Percentiles rank a stretch among this genome's conserved stretches.
phyloP scores from a whole-genome alignment of 202 grass and related monocot species.

The Zoysia matrella region DNA sequence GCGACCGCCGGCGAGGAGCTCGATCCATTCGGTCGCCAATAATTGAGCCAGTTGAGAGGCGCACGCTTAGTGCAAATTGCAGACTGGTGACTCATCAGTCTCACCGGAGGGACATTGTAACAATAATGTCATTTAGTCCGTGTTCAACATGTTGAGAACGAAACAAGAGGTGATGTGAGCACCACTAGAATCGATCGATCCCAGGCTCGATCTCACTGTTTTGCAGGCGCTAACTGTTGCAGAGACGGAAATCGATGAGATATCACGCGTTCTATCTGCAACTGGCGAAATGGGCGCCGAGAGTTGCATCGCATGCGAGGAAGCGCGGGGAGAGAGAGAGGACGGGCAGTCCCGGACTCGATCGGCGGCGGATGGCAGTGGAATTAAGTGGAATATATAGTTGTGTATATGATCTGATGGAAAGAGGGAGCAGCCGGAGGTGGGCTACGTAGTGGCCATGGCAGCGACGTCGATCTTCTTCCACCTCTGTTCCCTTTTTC shows the following conservation, averaged over 20 bases:
- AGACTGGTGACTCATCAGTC: too few species aligned
- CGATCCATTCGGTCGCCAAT: background rate
- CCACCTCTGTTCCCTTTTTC: background rate
- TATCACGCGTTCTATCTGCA: background rate
- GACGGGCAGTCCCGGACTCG: too few species aligned
- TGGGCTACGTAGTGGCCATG: conserved; percentile 42
- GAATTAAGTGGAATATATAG: conserved; percentile 25
- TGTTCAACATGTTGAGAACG: too few species aligned
- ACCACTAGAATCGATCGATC: too few species aligned
- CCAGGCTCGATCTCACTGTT: too few species aligned
- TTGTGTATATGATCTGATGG: background rate
- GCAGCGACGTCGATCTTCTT: background rate
- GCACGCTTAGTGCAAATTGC: background rate
- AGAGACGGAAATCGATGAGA: conserved; percentile 22
- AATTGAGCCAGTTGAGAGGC: background rate
- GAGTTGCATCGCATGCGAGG: too few species aligned
- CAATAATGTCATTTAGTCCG: too few species aligned
- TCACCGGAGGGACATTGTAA: too few species aligned
- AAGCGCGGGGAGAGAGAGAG: background rate
- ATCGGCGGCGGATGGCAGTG: background rate
- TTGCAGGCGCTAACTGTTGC: background rate
- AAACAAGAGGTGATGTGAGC: too few species aligned
- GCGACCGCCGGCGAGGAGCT: background rate
- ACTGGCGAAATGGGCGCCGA: background rate
- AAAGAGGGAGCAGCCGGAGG: conserved; percentile 23